A percentile compares a stretch with the other conserved stretches of the same genome.
phyloP scores from a whole-genome alignment of 768 basidiomycete genomes.

The Coprinopsis cinerea region DNA sequence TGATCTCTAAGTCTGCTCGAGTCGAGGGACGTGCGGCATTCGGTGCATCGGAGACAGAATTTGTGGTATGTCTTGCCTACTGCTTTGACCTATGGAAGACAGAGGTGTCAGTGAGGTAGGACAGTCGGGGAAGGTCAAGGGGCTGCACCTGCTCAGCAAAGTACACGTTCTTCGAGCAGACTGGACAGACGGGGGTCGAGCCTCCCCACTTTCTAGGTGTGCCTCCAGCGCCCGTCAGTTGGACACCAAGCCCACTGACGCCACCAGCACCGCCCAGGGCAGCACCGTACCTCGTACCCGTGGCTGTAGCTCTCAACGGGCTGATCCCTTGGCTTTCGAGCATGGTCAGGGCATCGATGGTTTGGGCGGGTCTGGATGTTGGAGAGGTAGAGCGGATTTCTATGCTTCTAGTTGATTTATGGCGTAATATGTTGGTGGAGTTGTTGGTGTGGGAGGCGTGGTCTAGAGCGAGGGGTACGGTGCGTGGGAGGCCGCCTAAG shows the following conservation, averaged over 20 bases:
- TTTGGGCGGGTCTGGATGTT: conserved; percentile 4
- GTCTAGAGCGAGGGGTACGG: conserved; percentile 42
- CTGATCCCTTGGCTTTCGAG: conserved; percentile 16
- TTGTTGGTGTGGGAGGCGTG: no score
- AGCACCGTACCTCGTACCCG: conserved; percentile 31
- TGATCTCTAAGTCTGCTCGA: conserved; percentile 70
- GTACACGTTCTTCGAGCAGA: conserved; percentile 72
- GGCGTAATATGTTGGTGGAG: not conserved
- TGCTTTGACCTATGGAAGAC: conserved; percentile 58
- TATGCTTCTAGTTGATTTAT: not conserved
- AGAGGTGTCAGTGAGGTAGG: conserved; percentile 1
- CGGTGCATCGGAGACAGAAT: conserved; percentile 67
- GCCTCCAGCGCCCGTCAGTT: conserved; percentile 21
- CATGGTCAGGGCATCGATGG: conserved; percentile 13
- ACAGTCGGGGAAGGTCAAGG: not conserved
- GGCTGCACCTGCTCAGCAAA: conserved; percentile 72
- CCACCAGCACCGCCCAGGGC: not conserved
- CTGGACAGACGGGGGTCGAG: conserved; percentile 58
- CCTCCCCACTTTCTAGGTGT: conserved; percentile 47
- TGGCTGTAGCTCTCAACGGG: conserved; percentile 32
- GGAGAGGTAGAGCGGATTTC: not conserved
- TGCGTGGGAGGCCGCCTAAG: conserved; percentile 44
- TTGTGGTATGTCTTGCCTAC: conserved; percentile 80
- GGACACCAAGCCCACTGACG: not conserved
- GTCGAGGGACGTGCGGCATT: conserved; percentile 65